These are phyloP conservation scores for Pogostemon cablin DNA, from an alignment of 257 asterid species.

Conservation along the genomic window DNA sequence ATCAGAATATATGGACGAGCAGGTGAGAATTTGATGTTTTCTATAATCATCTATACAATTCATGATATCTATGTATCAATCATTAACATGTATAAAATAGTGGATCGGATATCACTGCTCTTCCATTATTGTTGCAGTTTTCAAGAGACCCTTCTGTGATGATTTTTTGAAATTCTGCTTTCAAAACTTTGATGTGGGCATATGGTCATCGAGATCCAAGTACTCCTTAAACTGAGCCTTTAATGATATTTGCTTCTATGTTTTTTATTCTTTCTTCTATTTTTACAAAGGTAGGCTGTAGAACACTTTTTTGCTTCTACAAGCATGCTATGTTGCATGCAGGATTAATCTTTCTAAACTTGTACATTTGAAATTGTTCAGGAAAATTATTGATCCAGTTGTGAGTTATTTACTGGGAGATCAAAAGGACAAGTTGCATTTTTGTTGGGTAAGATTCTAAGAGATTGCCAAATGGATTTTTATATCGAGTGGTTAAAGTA, in stretches of 20 bases:
- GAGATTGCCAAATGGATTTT: not conserved
- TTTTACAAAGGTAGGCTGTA: not conserved
- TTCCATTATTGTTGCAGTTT: slow-evolving; percentile 54
- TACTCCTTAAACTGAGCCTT: slow-evolving; percentile 35
- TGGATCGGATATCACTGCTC: slow-evolving; percentile 27
- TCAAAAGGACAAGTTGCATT: slow-evolving; percentile 43
- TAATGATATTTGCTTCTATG: slow-evolving; percentile 11
- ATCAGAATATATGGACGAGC: slow-evolving; percentile 51
- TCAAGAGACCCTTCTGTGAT: slow-evolving; percentile 71
- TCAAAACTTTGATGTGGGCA: slow-evolving; percentile 81
- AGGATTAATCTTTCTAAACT: slow-evolving; percentile 32
- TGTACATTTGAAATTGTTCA: slow-evolving; percentile 38
- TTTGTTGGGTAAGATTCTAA: slow-evolving; percentile 63
- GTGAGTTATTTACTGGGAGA: slow-evolving; percentile 67
- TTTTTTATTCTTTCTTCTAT: slow-evolving; percentile 9
- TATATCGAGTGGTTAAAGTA: slow-evolving; percentile 5
- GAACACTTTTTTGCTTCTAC: slow-evolving; percentile 22
- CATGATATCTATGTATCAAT: slow-evolving; percentile 13
- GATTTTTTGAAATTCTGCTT: slow-evolving; percentile 86
- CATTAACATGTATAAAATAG: not conserved
- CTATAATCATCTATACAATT: slow-evolving; percentile 3
- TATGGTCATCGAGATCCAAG: slow-evolving; percentile 96
- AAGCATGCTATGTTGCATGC: slow-evolving; percentile 25
- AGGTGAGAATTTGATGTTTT: slow-evolving; percentile 47
- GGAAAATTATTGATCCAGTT: slow-evolving; percentile 56